Evolutionary conservation across 1,139 yeast genomes (phyloP), one percentile per base, ranked within the genome.

Genomic region (Candida smagusa): DNA sequence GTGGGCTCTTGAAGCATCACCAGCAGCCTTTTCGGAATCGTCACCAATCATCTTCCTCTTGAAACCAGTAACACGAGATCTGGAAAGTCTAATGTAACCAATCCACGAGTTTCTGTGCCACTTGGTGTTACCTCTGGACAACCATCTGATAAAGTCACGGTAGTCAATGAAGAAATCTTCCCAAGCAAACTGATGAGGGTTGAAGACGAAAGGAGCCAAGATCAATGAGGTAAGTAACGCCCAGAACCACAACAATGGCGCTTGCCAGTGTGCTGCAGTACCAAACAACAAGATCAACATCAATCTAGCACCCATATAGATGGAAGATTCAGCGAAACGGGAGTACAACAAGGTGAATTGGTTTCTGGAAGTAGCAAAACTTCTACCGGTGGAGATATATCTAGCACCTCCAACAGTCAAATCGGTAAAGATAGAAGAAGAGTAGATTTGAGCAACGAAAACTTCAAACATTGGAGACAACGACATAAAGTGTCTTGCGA

Each of bases 41-140:
- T 88, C 95, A 49, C 95, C 95, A 54, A 78, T 74, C 54, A 85
- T 72, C 73, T 87, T 88, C 57, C 96, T 79, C 80, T 92, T 92
- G 84, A 86, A 90, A 76, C 99, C 99, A 50, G 98, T 92, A 49
- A 92, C 77, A 72, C 97, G 86, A 33, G 98, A 88, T 78, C 99
- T 84, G 12, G 95, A 80, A 70, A 90, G 78, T 68, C 97, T 84
- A 47, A 90, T 86, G 64, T 89, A 92, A 47, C 97, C 98, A 63
- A 94, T 90, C 99, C 99, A 92, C 11, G 98, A 94, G 74, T 92
- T 92, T 75, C 95, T 85, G 72, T 94, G 98, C 92, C 96, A 92
- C 67, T 90, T 88, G 58, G 94, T 84, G 73, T 94, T 94, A 79
- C 98, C 98, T 72, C 98, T 86, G 23, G 96, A 87, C 64, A 92